Conservation (phyloP, 208 protist genomes). For the Trichomonas vaginalis region DNA sequence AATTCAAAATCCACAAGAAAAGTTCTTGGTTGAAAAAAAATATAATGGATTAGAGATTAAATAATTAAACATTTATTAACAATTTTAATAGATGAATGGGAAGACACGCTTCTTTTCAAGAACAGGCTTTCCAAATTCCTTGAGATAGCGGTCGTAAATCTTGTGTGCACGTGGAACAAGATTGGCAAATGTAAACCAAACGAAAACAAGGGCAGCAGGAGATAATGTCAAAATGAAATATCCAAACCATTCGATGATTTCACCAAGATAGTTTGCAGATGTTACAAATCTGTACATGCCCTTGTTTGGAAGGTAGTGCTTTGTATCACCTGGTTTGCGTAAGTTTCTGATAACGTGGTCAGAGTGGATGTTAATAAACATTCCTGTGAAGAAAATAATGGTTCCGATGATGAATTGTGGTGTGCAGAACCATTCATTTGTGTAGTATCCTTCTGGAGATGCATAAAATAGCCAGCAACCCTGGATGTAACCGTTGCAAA, state of each 20-base stretch:
- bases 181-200: neutral
- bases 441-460: neutral
- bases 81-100: neutral
- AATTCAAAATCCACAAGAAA: neutral
- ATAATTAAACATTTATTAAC: neutral
- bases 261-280: slow-evolving; percentile 10
- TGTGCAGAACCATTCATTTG: neutral
- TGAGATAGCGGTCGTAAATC: neutral
- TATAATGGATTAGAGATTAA: neutral
- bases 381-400: neutral
- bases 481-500: neutral
- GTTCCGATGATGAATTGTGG: neutral
- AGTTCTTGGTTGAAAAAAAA: neutral
- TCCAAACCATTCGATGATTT: slow-evolving; percentile 1
- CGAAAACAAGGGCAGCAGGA: neutral
- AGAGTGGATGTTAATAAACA: neutral
- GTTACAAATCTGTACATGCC: neutral
- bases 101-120: neutral
- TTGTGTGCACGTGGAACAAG: neutral
- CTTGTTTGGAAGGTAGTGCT: neutral
- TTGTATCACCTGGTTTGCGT: neutral
- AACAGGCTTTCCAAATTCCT: neutral
- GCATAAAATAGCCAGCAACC: neutral
- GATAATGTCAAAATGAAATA: neutral
- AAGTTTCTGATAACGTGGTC: neutral